Conservation (phyloP, 108 stramenopile genomes). For the Conticribra weissflogii region DNA sequence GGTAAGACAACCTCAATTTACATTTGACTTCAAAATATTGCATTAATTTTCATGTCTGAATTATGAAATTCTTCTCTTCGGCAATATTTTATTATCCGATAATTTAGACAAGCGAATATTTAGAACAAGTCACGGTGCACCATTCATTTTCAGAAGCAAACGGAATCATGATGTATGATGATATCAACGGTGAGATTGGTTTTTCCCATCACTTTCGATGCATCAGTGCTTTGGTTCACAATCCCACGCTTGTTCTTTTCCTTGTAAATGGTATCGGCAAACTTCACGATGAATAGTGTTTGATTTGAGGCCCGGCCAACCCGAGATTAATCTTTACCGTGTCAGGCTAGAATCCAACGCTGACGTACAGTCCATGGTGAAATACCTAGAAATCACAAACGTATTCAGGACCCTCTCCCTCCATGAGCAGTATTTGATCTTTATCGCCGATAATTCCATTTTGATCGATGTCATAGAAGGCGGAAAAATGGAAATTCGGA, state of each 20-base stretch:
- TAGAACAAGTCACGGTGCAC: conserved; percentile 44
- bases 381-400: conserved; percentile 59
- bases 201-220: too few species aligned
- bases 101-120: conserved; percentile 53
- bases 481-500: conserved; percentile 41
- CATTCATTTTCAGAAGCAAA: conserved; percentile 54
- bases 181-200: conserved; percentile 14
- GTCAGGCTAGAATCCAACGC: conserved; percentile 42
- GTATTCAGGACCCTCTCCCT: conserved; percentile 44
- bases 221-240: too few species aligned
- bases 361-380: conserved; percentile 57
- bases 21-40: too few species aligned
- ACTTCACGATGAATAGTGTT: conserved; percentile 24
- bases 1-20: too few species aligned
- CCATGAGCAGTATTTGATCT: conserved; percentile 55
- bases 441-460: conserved; percentile 56
- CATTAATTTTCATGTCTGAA: too few species aligned
- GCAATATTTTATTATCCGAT: too few species aligned
- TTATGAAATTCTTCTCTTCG: too few species aligned
- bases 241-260: too few species aligned
- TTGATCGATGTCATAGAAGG: conserved; percentile 37
- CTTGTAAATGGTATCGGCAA: too few species aligned
- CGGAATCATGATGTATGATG: conserved; percentile 58
- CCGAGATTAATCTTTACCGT: conserved; percentile 58
- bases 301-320: conserved; percentile 58